A percentile compares a stretch with the other conserved stretches of the same genome.
Conservation (phyloP, 257 asterid species). For the Penstemon eatonii region DNA sequence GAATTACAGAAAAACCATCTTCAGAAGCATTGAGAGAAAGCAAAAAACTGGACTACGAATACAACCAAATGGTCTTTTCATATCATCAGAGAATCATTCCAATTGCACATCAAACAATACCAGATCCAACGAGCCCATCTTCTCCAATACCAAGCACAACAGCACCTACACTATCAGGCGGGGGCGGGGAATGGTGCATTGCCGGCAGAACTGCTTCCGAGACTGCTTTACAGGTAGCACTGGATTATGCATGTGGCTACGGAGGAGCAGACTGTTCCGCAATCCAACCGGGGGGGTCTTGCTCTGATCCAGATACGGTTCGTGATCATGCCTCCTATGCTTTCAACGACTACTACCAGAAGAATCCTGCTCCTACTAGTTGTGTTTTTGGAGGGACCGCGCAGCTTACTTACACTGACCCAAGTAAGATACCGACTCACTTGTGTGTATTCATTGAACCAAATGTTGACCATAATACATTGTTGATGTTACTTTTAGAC, state of each 20-base stretch:
- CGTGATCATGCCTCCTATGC: conserved; percentile 68
- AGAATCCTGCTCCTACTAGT: conserved; percentile 84
- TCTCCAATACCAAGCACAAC: conserved; percentile 34
- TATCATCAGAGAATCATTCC: conserved; percentile 46
- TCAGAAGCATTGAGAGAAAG: conserved; percentile 31
- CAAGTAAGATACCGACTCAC: conserved; percentile 81
- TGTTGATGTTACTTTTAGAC: not conserved
- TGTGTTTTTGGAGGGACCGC: conserved; percentile 92
- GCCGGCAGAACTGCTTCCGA: conserved; percentile 60
- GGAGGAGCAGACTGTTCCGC: conserved; percentile 94
- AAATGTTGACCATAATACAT: conserved; percentile 59
- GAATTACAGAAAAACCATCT: conserved; percentile 37
- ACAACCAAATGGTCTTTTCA: conserved; percentile 33
- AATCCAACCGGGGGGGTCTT: conserved; percentile 62
- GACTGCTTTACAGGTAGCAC: conserved; percentile 88
- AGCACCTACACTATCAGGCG: conserved; percentile 41
- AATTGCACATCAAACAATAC: conserved; percentile 51
- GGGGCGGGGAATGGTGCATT: conserved; percentile 59
- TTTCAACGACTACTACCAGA: conserved; percentile 75
- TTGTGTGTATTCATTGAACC: conserved; percentile 60
- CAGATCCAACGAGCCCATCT: conserved; percentile 14
- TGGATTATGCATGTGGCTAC: conserved; percentile 95
- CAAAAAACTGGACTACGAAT: conserved; percentile 34
- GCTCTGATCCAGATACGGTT: conserved; percentile 74
- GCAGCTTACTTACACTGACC: conserved; percentile 66